Percentiles rank a stretch among this genome's conserved stretches.
These are phyloP conservation scores for Brassica balearica DNA, from an alignment of 441 rosid species.

Conservation along the genomic window DNA sequence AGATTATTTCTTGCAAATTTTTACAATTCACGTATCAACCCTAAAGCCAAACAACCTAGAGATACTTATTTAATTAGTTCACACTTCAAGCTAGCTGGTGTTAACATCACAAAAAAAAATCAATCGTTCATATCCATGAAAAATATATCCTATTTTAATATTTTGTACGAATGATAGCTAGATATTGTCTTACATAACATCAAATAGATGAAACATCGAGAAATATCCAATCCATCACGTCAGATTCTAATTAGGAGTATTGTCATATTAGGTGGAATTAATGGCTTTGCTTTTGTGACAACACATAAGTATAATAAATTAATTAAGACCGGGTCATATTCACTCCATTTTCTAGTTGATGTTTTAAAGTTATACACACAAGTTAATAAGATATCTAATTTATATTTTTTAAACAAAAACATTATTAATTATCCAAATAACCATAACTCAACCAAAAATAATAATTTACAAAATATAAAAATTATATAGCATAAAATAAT, in stretches of 20 bases:
- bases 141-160: not conserved
- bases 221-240: conserved; percentile 3
- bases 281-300: conserved; percentile 10
- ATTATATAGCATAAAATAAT: too few species aligned
- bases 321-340: too few species aligned
- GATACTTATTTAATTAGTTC: not conserved
- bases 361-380: too few species aligned
- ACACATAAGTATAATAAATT: not conserved
- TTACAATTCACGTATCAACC: too few species aligned
- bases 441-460: too few species aligned
- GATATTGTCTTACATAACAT: not conserved
- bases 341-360: too few species aligned
- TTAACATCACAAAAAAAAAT: not conserved
- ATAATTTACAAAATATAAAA: too few species aligned
- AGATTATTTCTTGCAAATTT: too few species aligned
- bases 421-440: too few species aligned
- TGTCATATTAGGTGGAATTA: not conserved
- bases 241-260: not conserved
- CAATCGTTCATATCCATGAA: not conserved
- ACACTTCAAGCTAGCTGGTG: conserved; percentile 1
- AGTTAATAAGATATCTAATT: too few species aligned
- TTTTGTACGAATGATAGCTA: not conserved
- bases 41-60: too few species aligned
- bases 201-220: not conserved
- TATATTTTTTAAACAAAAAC: too few species aligned